Conservation (phyloP, 257 asterid species). For the Solanum habrochaites region DNA sequence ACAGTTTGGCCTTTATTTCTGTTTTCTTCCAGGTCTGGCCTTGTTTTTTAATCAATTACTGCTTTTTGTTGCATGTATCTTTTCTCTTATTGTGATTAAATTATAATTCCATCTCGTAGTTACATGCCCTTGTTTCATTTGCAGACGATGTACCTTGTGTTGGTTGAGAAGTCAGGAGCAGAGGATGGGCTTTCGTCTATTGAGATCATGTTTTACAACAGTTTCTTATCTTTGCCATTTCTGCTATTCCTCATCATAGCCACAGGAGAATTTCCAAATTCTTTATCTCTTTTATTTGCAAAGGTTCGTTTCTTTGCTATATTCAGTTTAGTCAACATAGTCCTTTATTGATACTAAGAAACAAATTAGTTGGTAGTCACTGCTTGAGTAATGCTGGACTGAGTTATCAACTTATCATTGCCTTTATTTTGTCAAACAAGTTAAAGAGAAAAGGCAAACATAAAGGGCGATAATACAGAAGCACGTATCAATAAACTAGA, state of each 20-base stretch:
- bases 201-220: conserved; percentile 89
- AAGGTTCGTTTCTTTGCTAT: conserved; percentile 43
- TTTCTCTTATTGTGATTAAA: background rate
- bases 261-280: conserved; percentile 87
- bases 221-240: conserved; percentile 76
- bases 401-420: background rate
- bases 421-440: background rate
- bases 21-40: conserved; percentile 84
- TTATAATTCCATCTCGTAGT: background rate
- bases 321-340: background rate
- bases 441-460: background rate
- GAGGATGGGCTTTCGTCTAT: conserved; percentile 93
- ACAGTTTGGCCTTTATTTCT: conserved; percentile 78
- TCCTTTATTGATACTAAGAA: background rate
- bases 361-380: background rate
- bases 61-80: background rate
- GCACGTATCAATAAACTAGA: background rate
- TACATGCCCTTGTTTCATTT: background rate
- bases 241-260: conserved; percentile 77
- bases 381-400: background rate
- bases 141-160: conserved; percentile 98
- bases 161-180: conserved; percentile 95
- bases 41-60: background rate
- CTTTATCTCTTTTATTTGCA: conserved; percentile 48
- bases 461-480: background rate